Conservation (phyloP, 2,329 filamentous ascomycete genomes). For the Colletotrichum sp. region DNA sequence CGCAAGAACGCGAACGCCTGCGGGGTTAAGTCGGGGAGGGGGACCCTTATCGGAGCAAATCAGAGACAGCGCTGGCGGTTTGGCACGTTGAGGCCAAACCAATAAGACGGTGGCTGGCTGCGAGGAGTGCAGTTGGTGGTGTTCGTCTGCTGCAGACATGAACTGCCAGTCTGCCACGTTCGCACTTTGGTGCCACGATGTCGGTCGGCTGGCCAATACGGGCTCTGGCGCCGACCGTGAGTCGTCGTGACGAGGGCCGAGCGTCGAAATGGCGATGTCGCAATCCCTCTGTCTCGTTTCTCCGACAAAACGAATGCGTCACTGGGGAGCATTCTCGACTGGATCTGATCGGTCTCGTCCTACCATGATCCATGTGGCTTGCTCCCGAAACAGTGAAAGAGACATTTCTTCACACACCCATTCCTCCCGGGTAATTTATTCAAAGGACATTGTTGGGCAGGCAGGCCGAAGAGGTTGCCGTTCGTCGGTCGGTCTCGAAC, state of each 20-base stretch:
- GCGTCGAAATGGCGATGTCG: not conserved
- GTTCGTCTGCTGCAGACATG: not conserved
- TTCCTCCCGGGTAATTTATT: not conserved
- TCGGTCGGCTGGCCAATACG: not conserved
- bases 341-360: not conserved
- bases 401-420: not conserved
- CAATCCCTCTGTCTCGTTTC: not conserved
- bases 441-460: not conserved
- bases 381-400: not conserved
- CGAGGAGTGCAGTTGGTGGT: not conserved
- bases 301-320: constrained; percentile 1
- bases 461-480: not conserved
- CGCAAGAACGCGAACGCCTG: not conserved
- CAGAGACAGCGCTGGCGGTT: not conserved
- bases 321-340: not conserved
- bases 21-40: not conserved
- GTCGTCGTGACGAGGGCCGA: not conserved
- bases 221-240: not conserved
- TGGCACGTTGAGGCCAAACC: not conserved
- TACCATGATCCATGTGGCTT: not conserved
- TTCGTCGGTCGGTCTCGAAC: not conserved
- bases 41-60: not conserved
- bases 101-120: constrained; percentile 2
- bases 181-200: not conserved
- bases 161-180: not conserved